A percentile compares a stretch with the other conserved stretches of the same genome.
These are phyloP conservation scores for Cladochytrium replicatum DNA, from an alignment of 192 early-diverging fungal genomes.

Conservation along the genomic window DNA sequence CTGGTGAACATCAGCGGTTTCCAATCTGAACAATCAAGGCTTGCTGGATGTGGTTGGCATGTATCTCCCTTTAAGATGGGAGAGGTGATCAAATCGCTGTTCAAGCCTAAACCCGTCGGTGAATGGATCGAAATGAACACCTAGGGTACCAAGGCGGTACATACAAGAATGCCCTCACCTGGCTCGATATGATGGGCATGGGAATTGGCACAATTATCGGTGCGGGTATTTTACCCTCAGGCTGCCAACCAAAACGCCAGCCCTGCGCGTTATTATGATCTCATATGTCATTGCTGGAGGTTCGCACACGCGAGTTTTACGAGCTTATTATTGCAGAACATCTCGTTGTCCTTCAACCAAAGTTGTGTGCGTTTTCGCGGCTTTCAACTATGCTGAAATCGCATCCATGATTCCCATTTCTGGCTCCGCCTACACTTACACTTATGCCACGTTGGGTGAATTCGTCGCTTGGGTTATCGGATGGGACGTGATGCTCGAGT, in stretches of 20 bases:
- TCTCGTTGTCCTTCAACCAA: too few species aligned
- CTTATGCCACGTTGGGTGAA: constrained; percentile 81
- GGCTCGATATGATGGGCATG: constrained; percentile 51
- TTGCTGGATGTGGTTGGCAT: too few species aligned
- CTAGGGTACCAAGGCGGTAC: too few species aligned
- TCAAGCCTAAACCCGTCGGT: too few species aligned
- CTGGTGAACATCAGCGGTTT: too few species aligned
- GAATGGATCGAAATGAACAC: too few species aligned
- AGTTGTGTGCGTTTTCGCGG: constrained; percentile 64
- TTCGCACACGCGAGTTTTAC: too few species aligned
- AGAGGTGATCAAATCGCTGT: too few species aligned
- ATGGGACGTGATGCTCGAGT: constrained; percentile 85
- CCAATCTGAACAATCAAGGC: too few species aligned
- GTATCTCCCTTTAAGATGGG: too few species aligned
- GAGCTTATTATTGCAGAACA: too few species aligned
- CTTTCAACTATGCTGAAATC: constrained; percentile 79
- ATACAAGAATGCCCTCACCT: constrained; percentile 31
- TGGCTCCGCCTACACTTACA: constrained; percentile 79
- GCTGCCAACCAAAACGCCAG: constrained; percentile 72
- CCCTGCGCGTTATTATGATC: constrained; percentile 70
- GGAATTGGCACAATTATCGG: constrained; percentile 73
- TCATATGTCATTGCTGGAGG: constrained; percentile 72
- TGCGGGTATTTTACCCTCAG: constrained; percentile 71
- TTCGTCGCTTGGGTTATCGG: constrained; percentile 82
- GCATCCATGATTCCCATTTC: constrained; percentile 77